Conservation (phyloP, 1,284 basidiomycete genomes). For the Xerocomus amazonicus region DNA sequence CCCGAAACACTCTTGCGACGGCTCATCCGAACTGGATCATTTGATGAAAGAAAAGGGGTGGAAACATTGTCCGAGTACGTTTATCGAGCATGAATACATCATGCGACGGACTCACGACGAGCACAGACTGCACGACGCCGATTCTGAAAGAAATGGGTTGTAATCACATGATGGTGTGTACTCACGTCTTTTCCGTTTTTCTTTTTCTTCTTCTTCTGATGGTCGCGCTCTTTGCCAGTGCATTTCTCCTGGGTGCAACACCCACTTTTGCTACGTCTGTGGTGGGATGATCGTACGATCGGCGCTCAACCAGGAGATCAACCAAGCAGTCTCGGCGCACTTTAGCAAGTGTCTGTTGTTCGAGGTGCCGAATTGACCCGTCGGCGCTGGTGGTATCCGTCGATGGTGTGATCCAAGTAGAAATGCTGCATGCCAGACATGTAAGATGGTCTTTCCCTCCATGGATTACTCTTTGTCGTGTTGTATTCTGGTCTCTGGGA, state of each 20-base stretch:
- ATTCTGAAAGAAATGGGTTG: slow-evolving; percentile 57
- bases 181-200: too few species aligned
- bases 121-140: slow-evolving; percentile 53
- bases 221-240: slow-evolving; percentile 39
- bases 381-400: too few species aligned
- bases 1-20: slow-evolving; percentile 55
- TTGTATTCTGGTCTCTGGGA: too few species aligned
- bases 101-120: too few species aligned
- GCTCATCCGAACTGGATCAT: slow-evolving; percentile 48
- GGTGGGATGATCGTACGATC: slow-evolving; percentile 52
- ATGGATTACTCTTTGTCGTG: too few species aligned
- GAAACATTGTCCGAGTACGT: slow-evolving; percentile 57
- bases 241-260: slow-evolving; percentile 56
- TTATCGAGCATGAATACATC: too few species aligned
- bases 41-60: slow-evolving; percentile 54
- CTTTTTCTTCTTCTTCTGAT: not conserved
- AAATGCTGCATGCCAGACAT: too few species aligned
- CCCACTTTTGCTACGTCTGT: slow-evolving; percentile 62
- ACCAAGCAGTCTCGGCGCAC: slow-evolving; percentile 40
- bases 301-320: slow-evolving; percentile 41
- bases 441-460: too few species aligned
- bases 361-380: slow-evolving; percentile 21
- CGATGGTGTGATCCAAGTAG: too few species aligned
- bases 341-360: slow-evolving; percentile 47
- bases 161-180: slow-evolving; percentile 61